phyloP scores from a whole-genome alignment of 257 asterid species.

The Verbascum thapsus region DNA sequence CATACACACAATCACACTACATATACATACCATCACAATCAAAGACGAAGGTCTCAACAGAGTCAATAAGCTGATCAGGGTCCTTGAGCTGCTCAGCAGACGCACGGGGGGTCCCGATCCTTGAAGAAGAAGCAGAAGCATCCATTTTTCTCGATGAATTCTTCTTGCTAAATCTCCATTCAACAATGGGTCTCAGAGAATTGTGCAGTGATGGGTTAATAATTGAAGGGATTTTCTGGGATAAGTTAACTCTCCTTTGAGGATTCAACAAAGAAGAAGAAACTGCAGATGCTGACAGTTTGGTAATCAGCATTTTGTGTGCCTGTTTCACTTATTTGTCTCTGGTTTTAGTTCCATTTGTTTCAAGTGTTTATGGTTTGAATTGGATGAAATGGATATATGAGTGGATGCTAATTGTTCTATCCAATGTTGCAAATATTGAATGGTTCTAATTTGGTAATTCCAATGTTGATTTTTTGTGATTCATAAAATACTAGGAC shows the following conservation, averaged over 20 bases:
- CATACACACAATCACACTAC: not conserved
- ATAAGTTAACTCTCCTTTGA: slow-evolving; percentile 32
- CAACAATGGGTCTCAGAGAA: slow-evolving; percentile 40
- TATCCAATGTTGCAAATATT: slow-evolving; percentile 25
- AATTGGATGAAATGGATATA: slow-evolving; percentile 45
- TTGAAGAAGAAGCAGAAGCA: slow-evolving; percentile 37
- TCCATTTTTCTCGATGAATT: slow-evolving; percentile 49
- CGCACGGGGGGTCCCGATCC: slow-evolving; percentile 47
- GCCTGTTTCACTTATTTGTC: slow-evolving; percentile 26
- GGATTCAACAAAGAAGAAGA: slow-evolving; percentile 46
- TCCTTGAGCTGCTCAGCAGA: slow-evolving; percentile 76
- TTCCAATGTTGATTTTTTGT: too few relatives aligned
- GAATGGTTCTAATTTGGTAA: too few relatives aligned
- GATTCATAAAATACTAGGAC: slow-evolving; percentile 17
- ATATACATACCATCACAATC: slow-evolving; percentile 99
- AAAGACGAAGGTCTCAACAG: slow-evolving; percentile 93
- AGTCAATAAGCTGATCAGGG: slow-evolving; percentile 83
- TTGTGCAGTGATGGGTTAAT: slow-evolving; percentile 46
- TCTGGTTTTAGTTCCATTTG: not conserved
- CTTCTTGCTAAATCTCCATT: slow-evolving; percentile 49
- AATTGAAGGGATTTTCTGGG: slow-evolving; percentile 42
- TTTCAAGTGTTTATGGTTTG: slow-evolving; percentile 19
- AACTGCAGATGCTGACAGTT: slow-evolving; percentile 47
- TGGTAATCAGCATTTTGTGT: slow-evolving; percentile 51
- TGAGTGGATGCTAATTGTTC: slow-evolving; percentile 42